These are phyloP conservation scores for Fusarium equiseti DNA, from an alignment of 2,329 filamentous ascomycete species.

Conservation along the genomic window DNA sequence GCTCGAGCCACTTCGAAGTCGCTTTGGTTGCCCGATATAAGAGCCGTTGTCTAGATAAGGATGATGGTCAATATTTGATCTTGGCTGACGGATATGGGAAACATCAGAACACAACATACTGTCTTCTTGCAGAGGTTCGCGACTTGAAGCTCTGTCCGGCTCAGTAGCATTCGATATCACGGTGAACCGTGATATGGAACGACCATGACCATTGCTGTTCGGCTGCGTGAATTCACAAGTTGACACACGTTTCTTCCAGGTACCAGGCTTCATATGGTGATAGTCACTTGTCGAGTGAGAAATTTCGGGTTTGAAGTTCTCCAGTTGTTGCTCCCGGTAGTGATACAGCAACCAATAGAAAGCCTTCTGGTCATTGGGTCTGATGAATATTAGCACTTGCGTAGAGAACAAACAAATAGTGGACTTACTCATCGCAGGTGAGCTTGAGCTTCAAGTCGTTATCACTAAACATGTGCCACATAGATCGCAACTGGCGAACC, in stretches of 20 bases:
- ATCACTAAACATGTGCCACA: constrained; percentile 90
- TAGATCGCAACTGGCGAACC: constrained; percentile 84
- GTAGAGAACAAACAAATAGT: background rate
- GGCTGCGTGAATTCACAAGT: constrained; percentile 69
- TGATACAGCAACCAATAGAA: constrained; percentile 89
- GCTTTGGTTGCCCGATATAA: constrained; percentile 46
- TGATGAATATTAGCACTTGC: constrained; percentile 54
- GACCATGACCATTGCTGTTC: constrained; percentile 60
- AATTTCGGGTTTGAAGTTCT: constrained; percentile 85
- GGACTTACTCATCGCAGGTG: constrained; percentile 70
- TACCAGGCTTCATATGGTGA: constrained; percentile 76
- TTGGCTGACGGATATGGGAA: constrained; percentile 70
- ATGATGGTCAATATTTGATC: constrained; percentile 75
- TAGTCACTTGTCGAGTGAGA: constrained; percentile 92
- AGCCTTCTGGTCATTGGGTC: constrained; percentile 88
- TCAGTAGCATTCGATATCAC: constrained; percentile 73
- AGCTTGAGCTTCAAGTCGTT: constrained; percentile 77
- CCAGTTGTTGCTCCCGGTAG: constrained; percentile 85
- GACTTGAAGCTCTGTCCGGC: constrained; percentile 66
- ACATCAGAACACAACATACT: constrained; percentile 57
- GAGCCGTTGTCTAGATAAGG: constrained; percentile 48
- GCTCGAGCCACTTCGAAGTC: constrained; percentile 54
- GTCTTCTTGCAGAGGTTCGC: constrained; percentile 86
- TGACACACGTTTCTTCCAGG: constrained; percentile 70
- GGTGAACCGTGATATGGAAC: constrained; percentile 71